These are phyloP conservation scores for Fistulinella staudtii DNA, from an alignment of 1,284 basidiomycete species.

Conservation along the genomic window DNA sequence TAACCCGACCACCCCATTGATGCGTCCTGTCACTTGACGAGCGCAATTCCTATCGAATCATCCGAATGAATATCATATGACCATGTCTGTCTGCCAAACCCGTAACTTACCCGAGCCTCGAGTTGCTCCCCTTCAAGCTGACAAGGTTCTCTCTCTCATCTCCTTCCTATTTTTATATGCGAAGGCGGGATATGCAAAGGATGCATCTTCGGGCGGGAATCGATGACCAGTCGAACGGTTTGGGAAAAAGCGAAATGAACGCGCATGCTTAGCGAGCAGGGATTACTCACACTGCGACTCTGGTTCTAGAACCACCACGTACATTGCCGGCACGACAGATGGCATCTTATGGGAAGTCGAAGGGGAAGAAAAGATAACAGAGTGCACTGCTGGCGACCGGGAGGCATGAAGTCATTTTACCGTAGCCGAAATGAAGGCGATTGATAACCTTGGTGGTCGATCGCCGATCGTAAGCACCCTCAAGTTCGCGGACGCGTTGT, in stretches of 20 bases:
- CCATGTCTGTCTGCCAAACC: background rate
- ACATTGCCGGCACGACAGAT: background rate
- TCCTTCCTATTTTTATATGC: background rate
- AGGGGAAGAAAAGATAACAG: constrained; percentile 1
- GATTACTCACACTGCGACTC: constrained; percentile 6
- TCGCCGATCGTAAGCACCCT: constrained; percentile 21
- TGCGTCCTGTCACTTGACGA: too few relatives aligned
- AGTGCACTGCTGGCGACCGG: constrained; percentile 1
- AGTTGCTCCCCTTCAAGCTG: too few relatives aligned
- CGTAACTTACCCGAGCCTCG: too few relatives aligned
- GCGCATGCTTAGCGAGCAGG: background rate
- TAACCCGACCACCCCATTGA: constrained; percentile 9
- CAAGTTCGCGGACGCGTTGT: background rate
- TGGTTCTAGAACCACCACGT: constrained; percentile 15
- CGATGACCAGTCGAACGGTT: background rate
- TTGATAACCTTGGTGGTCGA: constrained; percentile 23
- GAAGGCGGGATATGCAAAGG: background rate
- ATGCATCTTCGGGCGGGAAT: background rate
- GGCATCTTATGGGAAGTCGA: too few relatives aligned
- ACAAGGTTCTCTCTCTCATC: too few relatives aligned
- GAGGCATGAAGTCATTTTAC: constrained; percentile 15
- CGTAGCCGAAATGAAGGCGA: constrained; percentile 28
- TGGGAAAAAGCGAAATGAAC: constrained; percentile 18
- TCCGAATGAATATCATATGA: constrained; percentile 1
- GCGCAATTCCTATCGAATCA: constrained; percentile 1